Conservation (phyloP, 1,284 basidiomycete genomes). For the Bjerkandera adusta region DNA sequence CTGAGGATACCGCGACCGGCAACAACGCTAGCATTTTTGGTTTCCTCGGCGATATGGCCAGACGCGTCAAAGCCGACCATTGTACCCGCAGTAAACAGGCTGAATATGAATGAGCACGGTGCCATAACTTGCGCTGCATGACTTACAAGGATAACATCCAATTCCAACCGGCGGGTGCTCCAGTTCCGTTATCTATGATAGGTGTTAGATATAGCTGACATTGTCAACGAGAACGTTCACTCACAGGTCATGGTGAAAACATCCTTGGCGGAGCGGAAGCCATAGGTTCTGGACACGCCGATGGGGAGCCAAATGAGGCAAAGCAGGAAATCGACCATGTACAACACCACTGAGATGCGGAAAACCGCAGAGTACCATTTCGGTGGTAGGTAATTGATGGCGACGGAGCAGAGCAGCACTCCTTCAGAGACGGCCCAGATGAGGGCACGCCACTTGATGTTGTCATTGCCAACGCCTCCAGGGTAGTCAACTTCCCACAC, state of each 20-base stretch:
- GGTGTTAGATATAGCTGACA: background rate
- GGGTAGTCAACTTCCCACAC: conserved; percentile 80
- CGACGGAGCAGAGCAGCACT: conserved; percentile 64
- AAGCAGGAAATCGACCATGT: conserved; percentile 82
- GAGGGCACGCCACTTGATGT: conserved; percentile 80
- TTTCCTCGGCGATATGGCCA: conserved; percentile 88
- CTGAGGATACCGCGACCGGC: conserved; percentile 79
- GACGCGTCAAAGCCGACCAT: conserved; percentile 87
- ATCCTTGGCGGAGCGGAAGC: conserved; percentile 75
- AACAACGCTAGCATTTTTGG: conserved; percentile 79
- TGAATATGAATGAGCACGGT: conserved; percentile 26
- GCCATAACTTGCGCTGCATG: background rate
- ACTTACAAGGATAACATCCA: conserved; percentile 79
- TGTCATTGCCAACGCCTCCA: conserved; percentile 65
- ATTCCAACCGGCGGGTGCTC: conserved; percentile 82
- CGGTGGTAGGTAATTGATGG: conserved; percentile 82
- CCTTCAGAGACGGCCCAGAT: conserved; percentile 80
- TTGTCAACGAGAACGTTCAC: conserved; percentile 26
- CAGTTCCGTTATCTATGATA: conserved; percentile 78
- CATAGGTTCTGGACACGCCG: conserved; percentile 79
- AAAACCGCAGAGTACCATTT: conserved; percentile 71
- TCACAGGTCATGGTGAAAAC: conserved; percentile 80
- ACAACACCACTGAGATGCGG: conserved; percentile 66
- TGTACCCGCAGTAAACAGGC: conserved; percentile 80
- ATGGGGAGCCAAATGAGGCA: conserved; percentile 89